Evolutionary conservation across 2,329 filamentous ascomycete genomes (phyloP).

Genomic region (Fusarium drepaniforme): DNA sequence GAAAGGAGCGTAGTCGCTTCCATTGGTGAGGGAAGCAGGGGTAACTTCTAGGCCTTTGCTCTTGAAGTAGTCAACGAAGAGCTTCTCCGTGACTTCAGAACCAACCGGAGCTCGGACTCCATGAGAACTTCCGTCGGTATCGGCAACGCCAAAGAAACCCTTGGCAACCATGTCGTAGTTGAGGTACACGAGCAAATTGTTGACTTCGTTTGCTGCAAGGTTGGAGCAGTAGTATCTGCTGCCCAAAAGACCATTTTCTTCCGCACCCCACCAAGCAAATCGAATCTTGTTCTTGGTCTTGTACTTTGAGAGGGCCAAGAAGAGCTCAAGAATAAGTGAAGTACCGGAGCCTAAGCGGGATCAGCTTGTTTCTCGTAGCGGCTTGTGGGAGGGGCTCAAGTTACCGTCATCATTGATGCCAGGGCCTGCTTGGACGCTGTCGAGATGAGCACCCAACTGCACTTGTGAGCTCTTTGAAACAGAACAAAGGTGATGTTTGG

Average conservation of each 20-base stretch:
- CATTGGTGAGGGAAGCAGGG: constrained; percentile 50
- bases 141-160: constrained; percentile 38
- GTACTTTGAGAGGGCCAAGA: constrained; percentile 37
- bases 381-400: too few species aligned
- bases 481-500: not conserved
- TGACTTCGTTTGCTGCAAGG: constrained; percentile 27
- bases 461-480: not conserved
- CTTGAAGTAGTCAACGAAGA: constrained; percentile 44
- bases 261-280: constrained; percentile 40
- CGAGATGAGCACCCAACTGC: constrained; percentile 30
- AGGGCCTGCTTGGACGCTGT: constrained; percentile 35
- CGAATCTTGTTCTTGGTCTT: constrained; percentile 43
- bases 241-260: constrained; percentile 36
- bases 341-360: constrained; percentile 19
- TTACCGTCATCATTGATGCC: constrained; percentile 39
- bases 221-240: constrained; percentile 36
- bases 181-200: constrained; percentile 36
- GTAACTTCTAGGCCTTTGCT: constrained; percentile 42
- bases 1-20: constrained; percentile 39
- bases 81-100: constrained; percentile 43
- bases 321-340: constrained; percentile 34
- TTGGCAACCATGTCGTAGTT: constrained; percentile 42
- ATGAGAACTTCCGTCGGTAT: constrained; percentile 41
- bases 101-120: constrained; percentile 43
- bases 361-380: not conserved